Base-by-base conservation (phyloP, 768 basidiomycete genomes). In the Roridomyces roridus region DNA sequence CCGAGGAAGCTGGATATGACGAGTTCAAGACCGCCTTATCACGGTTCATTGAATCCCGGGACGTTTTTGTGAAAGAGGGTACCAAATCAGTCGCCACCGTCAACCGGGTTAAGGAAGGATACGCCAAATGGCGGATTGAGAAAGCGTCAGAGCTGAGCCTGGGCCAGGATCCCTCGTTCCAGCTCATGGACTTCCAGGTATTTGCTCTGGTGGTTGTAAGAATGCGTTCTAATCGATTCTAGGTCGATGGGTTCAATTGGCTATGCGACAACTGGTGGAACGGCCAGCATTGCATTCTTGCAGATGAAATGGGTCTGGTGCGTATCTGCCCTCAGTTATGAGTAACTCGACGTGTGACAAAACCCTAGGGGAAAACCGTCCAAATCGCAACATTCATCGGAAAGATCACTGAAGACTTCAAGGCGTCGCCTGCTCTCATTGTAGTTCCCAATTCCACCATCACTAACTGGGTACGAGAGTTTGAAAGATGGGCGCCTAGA, bases 281-380 rank as follows among this genome's bases (percentile, higher is more conserved):
- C 60, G 81, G 78, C 39, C 93, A 93, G 59, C 85, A 86, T 39
- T 93, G 89, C 59, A 96, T 96, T 60, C 82, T 98, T 20, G 96
- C 97, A 3, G 97, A 99, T 68, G 97, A 98, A 72, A 98, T 99
- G 97, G 95, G 95, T 55, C 74, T 95, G 69, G 94, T 92, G 70
- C 47, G 67, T 62, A 48, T n/a, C n/a, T n/a, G n/a, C n/a, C n/a
- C n/a, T n/a, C n/a, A n/a, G n/a, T n/a, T n/a, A n/a, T n/a, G n/a
- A n/a, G n/a, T n/a, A n/a, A n/a, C n/a, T n/a, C n/a, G n/a, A n/a
- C n/a, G n/a, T n/a, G n/a, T n/a, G n/a, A n/a, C n/a, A n/a, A n/a
- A n/a, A n/a, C 35, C 58, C 14, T 58, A 94, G 88, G 91, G 92
- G 0, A 94, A 93, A 78, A 98, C 96, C 0, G 92, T 98, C 2